Evolutionary conservation across 768 basidiomycete species (phyloP).

Genomic region (Leccinum boreale): DNA sequence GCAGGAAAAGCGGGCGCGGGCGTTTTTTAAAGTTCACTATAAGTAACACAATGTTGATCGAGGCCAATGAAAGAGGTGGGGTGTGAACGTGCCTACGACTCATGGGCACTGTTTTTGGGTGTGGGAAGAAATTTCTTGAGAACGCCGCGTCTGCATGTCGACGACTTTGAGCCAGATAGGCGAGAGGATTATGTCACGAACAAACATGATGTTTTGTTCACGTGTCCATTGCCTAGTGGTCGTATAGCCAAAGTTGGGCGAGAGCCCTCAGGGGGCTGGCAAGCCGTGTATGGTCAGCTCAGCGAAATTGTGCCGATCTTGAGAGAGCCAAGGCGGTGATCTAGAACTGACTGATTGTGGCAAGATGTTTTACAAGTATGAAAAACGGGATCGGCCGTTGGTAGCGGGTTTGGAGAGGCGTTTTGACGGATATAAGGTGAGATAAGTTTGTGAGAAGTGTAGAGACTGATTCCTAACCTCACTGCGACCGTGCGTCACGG

Average conservation of each 20-base stretch:
- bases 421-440: constrained; percentile 21
- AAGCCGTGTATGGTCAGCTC: constrained; percentile 1
- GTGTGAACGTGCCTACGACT: constrained; percentile 29
- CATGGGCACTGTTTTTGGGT: constrained; percentile 14
- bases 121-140: constrained; percentile 25
- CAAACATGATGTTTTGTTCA: constrained; percentile 1
- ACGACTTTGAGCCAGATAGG: constrained; percentile 17
- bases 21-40: constrained; percentile 25
- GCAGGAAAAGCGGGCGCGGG: constrained; percentile 1
- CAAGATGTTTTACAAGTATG: constrained; percentile 2
- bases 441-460: constrained; percentile 2
- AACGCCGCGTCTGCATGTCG: constrained; percentile 28
- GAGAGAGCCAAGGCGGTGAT: constrained; percentile 6
- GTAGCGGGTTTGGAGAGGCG: constrained; percentile 16
- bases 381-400: constrained; percentile 15
- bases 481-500: constrained; percentile 12
- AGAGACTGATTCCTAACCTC: constrained; percentile 6
- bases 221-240: background rate
- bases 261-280: background rate
- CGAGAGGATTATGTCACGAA: constrained; percentile 26
- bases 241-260: background rate
- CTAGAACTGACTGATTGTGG: constrained; percentile 2
- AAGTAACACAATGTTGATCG: constrained; percentile 16
- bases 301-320: constrained; percentile 11
- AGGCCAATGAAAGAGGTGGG: constrained; percentile 22